A percentile compares a stretch with the other conserved stretches of the same genome.
phyloP scores from a whole-genome alignment of 768 basidiomycete genomes.

The Daedaleopsis sinensis region DNA sequence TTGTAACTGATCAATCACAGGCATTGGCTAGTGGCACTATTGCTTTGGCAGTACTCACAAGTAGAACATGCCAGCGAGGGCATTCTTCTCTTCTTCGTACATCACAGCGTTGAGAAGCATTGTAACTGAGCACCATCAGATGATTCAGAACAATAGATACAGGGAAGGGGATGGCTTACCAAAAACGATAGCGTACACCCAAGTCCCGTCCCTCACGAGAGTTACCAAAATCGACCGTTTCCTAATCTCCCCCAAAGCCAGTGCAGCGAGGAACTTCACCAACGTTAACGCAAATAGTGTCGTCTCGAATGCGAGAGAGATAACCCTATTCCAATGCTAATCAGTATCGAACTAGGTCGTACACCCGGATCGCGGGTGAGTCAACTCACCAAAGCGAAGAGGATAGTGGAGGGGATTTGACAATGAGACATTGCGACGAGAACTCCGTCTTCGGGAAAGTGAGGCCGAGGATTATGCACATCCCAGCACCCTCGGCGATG shows the following conservation, averaged over 20 bases:
- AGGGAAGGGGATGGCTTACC: neutral
- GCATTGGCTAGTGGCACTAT: no score
- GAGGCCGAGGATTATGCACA: slow-evolving; percentile 9
- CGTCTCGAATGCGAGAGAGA: slow-evolving; percentile 17
- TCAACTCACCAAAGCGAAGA: slow-evolving; percentile 8
- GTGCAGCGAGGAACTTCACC: slow-evolving; percentile 1
- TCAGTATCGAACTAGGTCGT: neutral
- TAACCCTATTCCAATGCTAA: neutral
- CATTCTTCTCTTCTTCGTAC: slow-evolving; percentile 16
- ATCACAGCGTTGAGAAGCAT: slow-evolving; percentile 24
- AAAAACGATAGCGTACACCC: slow-evolving; percentile 20
- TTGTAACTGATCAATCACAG: no score
- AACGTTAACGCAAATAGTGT: slow-evolving; percentile 17
- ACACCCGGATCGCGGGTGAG: no score
- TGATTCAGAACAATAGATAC: no score
- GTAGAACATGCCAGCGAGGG: slow-evolving; percentile 21
- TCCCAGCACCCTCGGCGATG: slow-evolving; percentile 3
- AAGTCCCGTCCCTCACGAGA: slow-evolving; percentile 17
- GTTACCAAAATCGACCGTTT: slow-evolving; percentile 3
- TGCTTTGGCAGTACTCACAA: slow-evolving; percentile 17
- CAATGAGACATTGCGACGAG: slow-evolving; percentile 13
- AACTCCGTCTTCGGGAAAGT: slow-evolving; percentile 10
- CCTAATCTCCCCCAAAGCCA: neutral
- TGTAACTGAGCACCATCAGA: slow-evolving; percentile 7
- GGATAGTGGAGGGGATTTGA: slow-evolving; percentile 6